Percentiles rank a stretch among this genome's conserved stretches.
phyloP scores from a whole-genome alignment of 768 basidiomycete genomes.

The Phaffia tasmanica region DNA sequence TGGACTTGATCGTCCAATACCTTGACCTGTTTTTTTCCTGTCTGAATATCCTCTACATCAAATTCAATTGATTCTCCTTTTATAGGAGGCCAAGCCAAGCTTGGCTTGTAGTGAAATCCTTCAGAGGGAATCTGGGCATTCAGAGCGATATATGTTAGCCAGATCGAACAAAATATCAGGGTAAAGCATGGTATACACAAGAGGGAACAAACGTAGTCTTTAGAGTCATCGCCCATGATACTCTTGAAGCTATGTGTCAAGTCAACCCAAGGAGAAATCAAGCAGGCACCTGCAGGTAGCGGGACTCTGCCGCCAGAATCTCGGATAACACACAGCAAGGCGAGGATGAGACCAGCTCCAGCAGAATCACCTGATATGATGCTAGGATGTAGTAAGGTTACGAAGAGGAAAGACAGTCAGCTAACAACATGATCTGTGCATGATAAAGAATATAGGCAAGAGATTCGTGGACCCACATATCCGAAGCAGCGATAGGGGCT shows the following conservation, averaged over 20 bases:
- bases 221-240: constrained; percentile 33
- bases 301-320: constrained; percentile 60
- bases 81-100: constrained; percentile 20
- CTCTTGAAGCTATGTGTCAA: constrained; percentile 75
- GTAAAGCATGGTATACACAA: background rate
- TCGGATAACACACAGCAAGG: constrained; percentile 61
- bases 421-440: no score
- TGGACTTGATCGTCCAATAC: constrained; percentile 19
- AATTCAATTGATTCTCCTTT: constrained; percentile 10
- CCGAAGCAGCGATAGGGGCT: constrained; percentile 62
- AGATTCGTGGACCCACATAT: constrained; percentile 30
- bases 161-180: background rate
- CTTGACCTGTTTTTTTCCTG: background rate
- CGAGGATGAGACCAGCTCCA: constrained; percentile 74
- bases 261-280: constrained; percentile 84
- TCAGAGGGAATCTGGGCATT: constrained; percentile 8
- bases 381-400: constrained; percentile 38
- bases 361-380: constrained; percentile 85
- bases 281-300: constrained; percentile 69
- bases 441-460: background rate
- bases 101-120: constrained; percentile 21
- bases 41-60: constrained; percentile 1
- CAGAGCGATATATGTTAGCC: background rate
- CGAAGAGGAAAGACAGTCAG: constrained; percentile 32
- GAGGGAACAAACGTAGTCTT: constrained; percentile 16